Percentiles rank a stretch among this genome's conserved stretches.
Evolutionary conservation across 2,329 filamentous ascomycete species (phyloP).

Genomic region (Ceratocystis colombiana): DNA sequence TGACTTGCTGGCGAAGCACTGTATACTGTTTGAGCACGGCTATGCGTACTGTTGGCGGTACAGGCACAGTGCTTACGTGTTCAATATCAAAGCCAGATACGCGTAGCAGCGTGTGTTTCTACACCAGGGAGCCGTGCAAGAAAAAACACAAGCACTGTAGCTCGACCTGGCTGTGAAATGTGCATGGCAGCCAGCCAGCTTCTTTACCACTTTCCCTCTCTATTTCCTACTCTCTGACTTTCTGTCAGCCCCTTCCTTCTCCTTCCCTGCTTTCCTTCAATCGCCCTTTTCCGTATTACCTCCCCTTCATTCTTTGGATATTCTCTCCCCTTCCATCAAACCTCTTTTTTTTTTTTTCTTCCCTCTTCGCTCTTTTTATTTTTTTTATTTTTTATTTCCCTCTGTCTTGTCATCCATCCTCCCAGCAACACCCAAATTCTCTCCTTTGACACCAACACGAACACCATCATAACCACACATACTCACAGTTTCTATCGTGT

Average conservation of each 20-base stretch:
- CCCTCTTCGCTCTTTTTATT: constrained; percentile 14
- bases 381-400: not conserved
- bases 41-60: constrained; percentile 17
- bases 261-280: not conserved
- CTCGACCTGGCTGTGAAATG: constrained; percentile 8
- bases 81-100: not conserved
- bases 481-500: constrained; percentile 3
- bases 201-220: constrained; percentile 13
- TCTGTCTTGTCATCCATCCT: constrained; percentile 16
- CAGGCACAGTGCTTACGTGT: constrained; percentile 15
- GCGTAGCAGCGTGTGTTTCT: not conserved
- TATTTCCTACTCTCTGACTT: not conserved
- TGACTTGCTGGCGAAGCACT: constrained; percentile 6
- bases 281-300: constrained; percentile 19
- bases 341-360: constrained; percentile 24
- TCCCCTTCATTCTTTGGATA: constrained; percentile 20
- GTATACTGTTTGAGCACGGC: constrained; percentile 19
- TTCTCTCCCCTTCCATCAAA: constrained; percentile 26
- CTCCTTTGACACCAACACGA: constrained; percentile 7
- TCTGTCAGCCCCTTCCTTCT: constrained; percentile 13
- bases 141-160: not conserved
- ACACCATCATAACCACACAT: not conserved
- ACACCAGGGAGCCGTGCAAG: not conserved
- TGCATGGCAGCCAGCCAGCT: constrained; percentile 17
- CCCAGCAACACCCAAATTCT: constrained; percentile 11